Evolutionary conservation across 169 alveolate species (phyloP), one percentile per base, ranked within the genome.

Genomic region (Eimeria zaria): DNA sequence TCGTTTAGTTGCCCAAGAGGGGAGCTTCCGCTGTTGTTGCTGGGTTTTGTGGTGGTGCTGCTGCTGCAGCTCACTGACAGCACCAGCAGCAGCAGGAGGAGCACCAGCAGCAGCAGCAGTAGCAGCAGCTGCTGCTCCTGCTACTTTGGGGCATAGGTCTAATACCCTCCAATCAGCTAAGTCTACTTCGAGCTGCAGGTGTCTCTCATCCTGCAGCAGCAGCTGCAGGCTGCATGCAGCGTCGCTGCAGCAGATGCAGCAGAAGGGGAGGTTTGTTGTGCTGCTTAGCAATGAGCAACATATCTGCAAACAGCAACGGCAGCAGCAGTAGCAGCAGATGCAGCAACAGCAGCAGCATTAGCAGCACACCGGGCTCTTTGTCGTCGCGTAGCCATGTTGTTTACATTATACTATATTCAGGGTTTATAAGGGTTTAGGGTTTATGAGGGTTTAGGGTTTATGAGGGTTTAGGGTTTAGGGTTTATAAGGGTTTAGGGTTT

Each of bases 151-250:
- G 48, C 80, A 53, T 12, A 84, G 64, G n/a, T 84, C 92, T 33
- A 84, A 69, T n/a, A 84, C 92, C 14, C 92, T 39, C 92, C 92
- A 84, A 58, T 84, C 92, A 6, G 92, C 92, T 30, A 84, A 60
- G 44, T 84, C 92, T 41, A 84, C 92, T 22, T 84, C 92, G 22
- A 84, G 78, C 53, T 84, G 92, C 92, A 84, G 78, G 60, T 84
- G 55, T 1, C 92, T 84, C 58, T 84, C 62, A 41, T 60, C 92
- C 92, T 84, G 92, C 92, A 84, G 92, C 74, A 84, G 92, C 92
- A 84, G 92, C 92, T 84, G 92, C 78, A 84, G 78, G 92, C 92
- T 84, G 76, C 92, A 64, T 16, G 92, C 92, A 22, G 92, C 92
- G 12, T 84, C 92, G 55, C 92, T 84, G 92, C 92, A 84, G 92